phyloP scores from a whole-genome alignment of 192 early-diverging fungal genomes.

The Coemansia aciculifera region DNA sequence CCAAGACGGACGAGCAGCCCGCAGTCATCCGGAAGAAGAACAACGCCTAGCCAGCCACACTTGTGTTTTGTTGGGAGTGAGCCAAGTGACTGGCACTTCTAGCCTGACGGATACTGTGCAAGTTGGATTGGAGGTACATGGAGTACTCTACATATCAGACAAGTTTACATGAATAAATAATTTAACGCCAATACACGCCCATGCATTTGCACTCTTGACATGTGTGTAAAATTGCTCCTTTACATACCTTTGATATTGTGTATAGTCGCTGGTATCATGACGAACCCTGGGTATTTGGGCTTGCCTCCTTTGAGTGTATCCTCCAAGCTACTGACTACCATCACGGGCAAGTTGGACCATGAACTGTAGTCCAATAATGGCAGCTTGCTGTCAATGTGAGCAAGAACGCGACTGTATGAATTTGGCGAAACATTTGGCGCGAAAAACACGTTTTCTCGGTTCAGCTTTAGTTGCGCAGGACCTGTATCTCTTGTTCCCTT shows the following conservation, averaged over 20 bases:
- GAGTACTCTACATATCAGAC: conserved; percentile 16
- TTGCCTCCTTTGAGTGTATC: conserved; percentile 14
- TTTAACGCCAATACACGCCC: not conserved
- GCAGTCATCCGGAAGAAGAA: not conserved
- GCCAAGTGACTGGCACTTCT: conserved; percentile 3
- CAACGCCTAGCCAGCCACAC: not conserved
- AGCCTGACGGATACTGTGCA: conserved; percentile 9
- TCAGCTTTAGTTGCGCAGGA: conserved; percentile 1
- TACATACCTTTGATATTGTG: conserved; percentile 11
- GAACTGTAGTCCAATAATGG: conserved; percentile 27
- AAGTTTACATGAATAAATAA: not conserved
- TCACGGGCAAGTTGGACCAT: conserved; percentile 43
- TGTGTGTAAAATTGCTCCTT: too few species aligned
- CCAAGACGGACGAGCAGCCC: not conserved
- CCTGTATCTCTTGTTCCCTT: conserved; percentile 14
- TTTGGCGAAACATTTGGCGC: conserved; percentile 26
- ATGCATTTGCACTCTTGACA: not conserved
- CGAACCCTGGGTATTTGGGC: conserved; percentile 39
- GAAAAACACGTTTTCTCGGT: conserved; percentile 35
- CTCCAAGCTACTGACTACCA: conserved; percentile 39
- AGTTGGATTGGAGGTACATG: conserved; percentile 15
- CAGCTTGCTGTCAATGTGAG: conserved; percentile 31
- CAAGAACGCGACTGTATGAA: conserved; percentile 8
- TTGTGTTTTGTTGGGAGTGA: not conserved
- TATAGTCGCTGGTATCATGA: conserved; percentile 21